Base-by-base conservation (phyloP, 805 yeast species). In the Cyberlindnera euphorbiiphila region DNA sequence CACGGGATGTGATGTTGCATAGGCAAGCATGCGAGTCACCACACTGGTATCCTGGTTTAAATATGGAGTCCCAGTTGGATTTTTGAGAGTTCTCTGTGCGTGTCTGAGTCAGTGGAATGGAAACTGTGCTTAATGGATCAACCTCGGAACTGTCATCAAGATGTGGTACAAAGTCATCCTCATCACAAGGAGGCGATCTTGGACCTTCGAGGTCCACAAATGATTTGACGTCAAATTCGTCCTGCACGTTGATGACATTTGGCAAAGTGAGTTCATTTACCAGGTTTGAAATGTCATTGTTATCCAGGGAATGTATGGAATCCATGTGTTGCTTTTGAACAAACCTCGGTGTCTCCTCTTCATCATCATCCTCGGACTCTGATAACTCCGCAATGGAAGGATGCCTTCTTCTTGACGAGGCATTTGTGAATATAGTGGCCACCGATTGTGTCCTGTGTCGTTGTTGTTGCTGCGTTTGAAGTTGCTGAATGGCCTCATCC, bases 191-290 rank as follows among this genome's bases (percentile, higher is more conserved):
- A n/a, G n/a, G n/a, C 6, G 30, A 29, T 12, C 25, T 30, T 20
- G 42, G 39, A 14, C 31, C 37, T 6, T 43, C 36, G 8, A 36
- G 20, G 21, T 50, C 44, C 1, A 45, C 48, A 34, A 53, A 49
- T 2, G 58, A 52, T 2, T 26, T 33, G 1, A 49, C 27, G 29
- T 53, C 58, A 20, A 53, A 36, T 25, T 50, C 57, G 25, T 41
- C 50, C 4, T 25, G 31, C 3, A 45, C 31, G 13, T 34, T 43
- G 4, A 53, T 29, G 8, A 53, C 43, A 6, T 19, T 29, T 7
- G 58, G 58, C 2, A 45, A 14, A 1, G 45, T 32, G 16, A 44
- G 39, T 18, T 43, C 48, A 18, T 27, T 32, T 14, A 46, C 42
- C 8, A 39, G 38, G 13, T 41, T 46, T 19, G 14, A 13, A 28